These are phyloP conservation scores for Kodamaea fungicola DNA, from an alignment of 1,139 yeast species.

Conservation along the genomic window DNA sequence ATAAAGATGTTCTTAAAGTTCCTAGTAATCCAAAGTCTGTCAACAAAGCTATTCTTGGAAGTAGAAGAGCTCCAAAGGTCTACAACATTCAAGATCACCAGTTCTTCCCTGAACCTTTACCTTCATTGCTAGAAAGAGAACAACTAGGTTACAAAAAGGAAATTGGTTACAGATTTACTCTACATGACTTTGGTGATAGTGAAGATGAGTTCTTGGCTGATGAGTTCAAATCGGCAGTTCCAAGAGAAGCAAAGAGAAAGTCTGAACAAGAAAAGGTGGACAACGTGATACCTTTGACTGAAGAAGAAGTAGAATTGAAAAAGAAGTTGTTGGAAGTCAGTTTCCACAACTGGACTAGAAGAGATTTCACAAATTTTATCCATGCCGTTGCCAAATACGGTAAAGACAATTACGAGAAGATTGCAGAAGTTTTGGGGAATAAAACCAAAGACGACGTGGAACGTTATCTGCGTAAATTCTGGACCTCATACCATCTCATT, in stretches of 20 bases:
- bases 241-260: conserved; percentile 44
- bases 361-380: conserved; percentile 84
- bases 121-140: conserved; percentile 70
- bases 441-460: conserved; percentile 70
- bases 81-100: conserved; percentile 83
- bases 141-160: conserved; percentile 72
- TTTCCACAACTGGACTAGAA: conserved; percentile 76
- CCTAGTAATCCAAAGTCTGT: conserved; percentile 15
- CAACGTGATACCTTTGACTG: conserved; percentile 67
- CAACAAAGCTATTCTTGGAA: conserved; percentile 25
- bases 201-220: conserved; percentile 58
- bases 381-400: conserved; percentile 83
- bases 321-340: conserved; percentile 60
- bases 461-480: conserved; percentile 66
- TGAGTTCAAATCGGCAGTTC: conserved; percentile 35
- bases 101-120: conserved; percentile 68
- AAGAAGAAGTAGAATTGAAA: conserved; percentile 67
- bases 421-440: conserved; percentile 64
- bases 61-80: conserved; percentile 70
- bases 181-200: conserved; percentile 50
- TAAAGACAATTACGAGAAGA: conserved; percentile 54
- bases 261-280: conserved; percentile 66
- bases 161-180: conserved; percentile 65
- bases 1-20: conserved; percentile 67
- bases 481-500: conserved; percentile 67